Conservation (phyloP, 176 grass and related monocot genomes). For the Pontederia crassipes region DNA sequence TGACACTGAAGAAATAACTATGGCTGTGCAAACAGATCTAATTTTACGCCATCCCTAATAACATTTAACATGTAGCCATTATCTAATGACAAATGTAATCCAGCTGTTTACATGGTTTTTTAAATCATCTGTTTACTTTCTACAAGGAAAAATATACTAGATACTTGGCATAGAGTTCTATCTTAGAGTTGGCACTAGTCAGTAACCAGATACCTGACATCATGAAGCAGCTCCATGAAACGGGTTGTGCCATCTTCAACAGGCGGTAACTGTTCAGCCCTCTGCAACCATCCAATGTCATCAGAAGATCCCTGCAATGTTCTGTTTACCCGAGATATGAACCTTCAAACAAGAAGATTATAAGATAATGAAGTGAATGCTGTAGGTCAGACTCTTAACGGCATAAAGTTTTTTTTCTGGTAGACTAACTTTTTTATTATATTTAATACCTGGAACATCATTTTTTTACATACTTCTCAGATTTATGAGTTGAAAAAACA, state of each 20-base stretch:
- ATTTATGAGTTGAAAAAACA: background rate
- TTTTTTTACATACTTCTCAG: background rate
- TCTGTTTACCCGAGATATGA: constrained; percentile 51
- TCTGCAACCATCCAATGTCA: constrained; percentile 91
- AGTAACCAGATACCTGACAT: constrained; percentile 45
- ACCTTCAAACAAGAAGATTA: constrained; percentile 28
- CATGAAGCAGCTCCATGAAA: constrained; percentile 56
- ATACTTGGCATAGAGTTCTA: background rate
- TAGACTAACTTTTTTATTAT: background rate
- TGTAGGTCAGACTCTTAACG: background rate
- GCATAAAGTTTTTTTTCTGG: too few species aligned
- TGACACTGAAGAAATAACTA: background rate
- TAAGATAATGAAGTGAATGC: constrained; percentile 12
- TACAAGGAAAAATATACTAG: background rate
- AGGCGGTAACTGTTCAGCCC: constrained; percentile 30
- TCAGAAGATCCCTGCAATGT: constrained; percentile 64
- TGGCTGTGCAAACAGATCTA: background rate
- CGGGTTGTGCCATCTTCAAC: constrained; percentile 51
- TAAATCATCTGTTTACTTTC: background rate
- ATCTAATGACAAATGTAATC: too few species aligned
- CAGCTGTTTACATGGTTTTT: too few species aligned
- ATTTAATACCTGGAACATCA: background rate
- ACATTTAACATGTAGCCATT: too few species aligned
- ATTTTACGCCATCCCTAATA: too few species aligned
- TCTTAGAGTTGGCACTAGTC: background rate